These are phyloP conservation scores for Dinochytrium kinnereticum DNA, from an alignment of 371 early-diverging fungal genomes.

Conservation along the genomic window DNA sequence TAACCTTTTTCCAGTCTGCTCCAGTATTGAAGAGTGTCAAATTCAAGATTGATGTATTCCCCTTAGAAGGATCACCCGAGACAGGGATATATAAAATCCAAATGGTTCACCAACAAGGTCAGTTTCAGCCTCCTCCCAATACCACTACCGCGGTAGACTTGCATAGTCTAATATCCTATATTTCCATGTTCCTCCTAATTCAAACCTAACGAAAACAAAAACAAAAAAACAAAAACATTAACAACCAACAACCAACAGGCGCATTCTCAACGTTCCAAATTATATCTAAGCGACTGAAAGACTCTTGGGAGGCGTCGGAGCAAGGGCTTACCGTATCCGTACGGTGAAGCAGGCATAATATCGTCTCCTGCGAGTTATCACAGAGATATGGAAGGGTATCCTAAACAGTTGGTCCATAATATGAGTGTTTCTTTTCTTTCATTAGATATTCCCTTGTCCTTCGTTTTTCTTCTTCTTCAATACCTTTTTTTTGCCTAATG, in stretches of 20 bases:
- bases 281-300: slow-evolving; percentile 10
- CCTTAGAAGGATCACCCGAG: background rate
- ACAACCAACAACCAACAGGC: background rate
- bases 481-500: no score
- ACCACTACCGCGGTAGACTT: background rate
- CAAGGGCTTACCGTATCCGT: background rate
- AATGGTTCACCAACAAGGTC: slow-evolving; percentile 54
- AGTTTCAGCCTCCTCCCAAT: no score
- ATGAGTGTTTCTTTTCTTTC: no score
- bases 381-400: background rate
- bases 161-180: background rate
- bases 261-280: slow-evolving; percentile 22
- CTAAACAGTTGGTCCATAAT: no score
- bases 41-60: slow-evolving; percentile 58
- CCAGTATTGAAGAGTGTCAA: slow-evolving; percentile 48
- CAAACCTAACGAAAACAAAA: no score
- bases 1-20: background rate
- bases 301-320: slow-evolving; percentile 1
- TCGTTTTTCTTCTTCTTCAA: no score
- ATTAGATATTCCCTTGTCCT: no score
- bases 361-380: background rate
- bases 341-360: background rate
- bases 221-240: background rate
- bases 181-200: no score
- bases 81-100: slow-evolving; percentile 25